Base-by-base conservation (phyloP, 352 stramenopile species). In the Phytophthora colocasiae region DNA sequence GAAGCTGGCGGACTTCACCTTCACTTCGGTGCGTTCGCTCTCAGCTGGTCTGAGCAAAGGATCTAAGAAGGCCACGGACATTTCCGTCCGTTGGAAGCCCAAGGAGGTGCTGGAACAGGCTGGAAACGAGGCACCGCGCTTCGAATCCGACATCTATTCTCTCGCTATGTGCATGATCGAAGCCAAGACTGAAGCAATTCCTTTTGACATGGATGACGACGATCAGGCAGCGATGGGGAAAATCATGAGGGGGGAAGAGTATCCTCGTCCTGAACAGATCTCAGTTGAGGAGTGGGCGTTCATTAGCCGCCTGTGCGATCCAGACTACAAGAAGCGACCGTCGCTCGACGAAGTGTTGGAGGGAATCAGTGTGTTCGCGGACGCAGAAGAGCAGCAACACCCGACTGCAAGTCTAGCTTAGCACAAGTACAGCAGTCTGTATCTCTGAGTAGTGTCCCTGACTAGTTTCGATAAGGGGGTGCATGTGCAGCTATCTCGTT, bases 1-100 rank as follows among this genome's bases (percentile, higher is more conserved):
- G 1, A 79, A 79, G 52, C 17, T 82, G 0, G 47, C 62, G 10
- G 74, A 82, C 39, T 82, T 82, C 59, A 59, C 58, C n/a, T 69
- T 71, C 22, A 66, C 44, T 17, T 38, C 61, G 4, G 58, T 67
- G 6, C 64, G 64, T 1, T 63, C 32, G 2, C 47, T 68, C 3
- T 70, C 64, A 2, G 50, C 58, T 11, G 54, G 40, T n/a, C 26
- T 71, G 26, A 71, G 59, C 32, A 36, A 7, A 4, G 36, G 56
- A 31, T 38, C 56, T 4, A 24, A 29, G 2, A 34, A 58, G 15
- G 55, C 47, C 1, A 40, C 43, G 40, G 27, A 2, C 5, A 12
- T 46, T 6, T 40, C 57, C 1, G 34, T 75, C 2, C 68, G 73
- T 12, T 80, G 69, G 69, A 78, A 72, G 19, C 61, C 73, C 8